A percentile compares a stretch with the other conserved stretches of the same genome.
phyloP scores from a whole-genome alignment of 352 stramenopile genomes.

The Globisporangium canariense region DNA sequence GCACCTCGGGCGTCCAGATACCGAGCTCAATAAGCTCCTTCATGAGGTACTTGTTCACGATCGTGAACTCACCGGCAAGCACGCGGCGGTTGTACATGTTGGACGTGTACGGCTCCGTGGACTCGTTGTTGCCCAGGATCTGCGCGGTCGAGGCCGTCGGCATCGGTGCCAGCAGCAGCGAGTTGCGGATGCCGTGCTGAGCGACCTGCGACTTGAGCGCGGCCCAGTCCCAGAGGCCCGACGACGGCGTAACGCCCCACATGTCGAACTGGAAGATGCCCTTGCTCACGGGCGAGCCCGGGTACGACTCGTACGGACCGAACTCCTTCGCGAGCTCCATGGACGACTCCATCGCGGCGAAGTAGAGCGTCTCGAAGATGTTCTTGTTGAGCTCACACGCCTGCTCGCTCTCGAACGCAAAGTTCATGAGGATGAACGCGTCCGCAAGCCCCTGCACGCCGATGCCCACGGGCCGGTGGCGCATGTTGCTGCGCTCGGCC shows the following conservation, averaged over 20 bases:
- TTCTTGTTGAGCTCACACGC: conserved; percentile 95
- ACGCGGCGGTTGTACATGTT: conserved; percentile 99
- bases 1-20: conserved; percentile 96
- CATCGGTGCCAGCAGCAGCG: conserved; percentile 98
- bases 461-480: conserved; percentile 97
- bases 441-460: conserved; percentile 98
- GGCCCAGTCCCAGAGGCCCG: conserved; percentile 94
- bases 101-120: conserved; percentile 97
- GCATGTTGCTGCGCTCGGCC: conserved; percentile 93
- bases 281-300: conserved; percentile 95
- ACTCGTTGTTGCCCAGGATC: conserved; percentile 99
- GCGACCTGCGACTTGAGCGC: conserved; percentile 92
- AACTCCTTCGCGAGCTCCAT: conserved; percentile 92
- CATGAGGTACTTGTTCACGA: conserved; percentile 99
- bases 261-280: conserved; percentile 99
- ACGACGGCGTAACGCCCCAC: conserved; percentile 94
- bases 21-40: conserved; percentile 94
- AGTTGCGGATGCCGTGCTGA: conserved; percentile 97
- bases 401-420: conserved; percentile 93
- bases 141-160: conserved; percentile 98
- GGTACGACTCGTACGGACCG: conserved; percentile 97
- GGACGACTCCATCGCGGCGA: conserved; percentile 93
- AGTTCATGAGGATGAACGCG: conserved; percentile 96
- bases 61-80: conserved; percentile 98
- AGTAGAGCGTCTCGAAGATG: conserved; percentile 99